Base-by-base conservation (phyloP, 2,329 filamentous ascomycete species). In the Diaporthe citri region DNA sequence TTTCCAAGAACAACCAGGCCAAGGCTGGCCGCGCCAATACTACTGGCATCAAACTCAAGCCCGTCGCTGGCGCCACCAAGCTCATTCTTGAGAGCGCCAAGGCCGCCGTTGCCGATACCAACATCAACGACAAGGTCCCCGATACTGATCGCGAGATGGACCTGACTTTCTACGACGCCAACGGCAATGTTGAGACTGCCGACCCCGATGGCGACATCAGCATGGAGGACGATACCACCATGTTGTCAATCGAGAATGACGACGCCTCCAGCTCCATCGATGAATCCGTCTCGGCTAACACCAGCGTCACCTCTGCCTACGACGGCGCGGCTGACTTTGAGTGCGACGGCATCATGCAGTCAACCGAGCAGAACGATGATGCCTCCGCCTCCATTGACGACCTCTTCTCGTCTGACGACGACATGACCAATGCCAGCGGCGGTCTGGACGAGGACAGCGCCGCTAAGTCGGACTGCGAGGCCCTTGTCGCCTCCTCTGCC, bases 171-270 rank as follows among this genome's bases (percentile, higher is more conserved):
- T 56, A 64, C 17, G 71, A 64, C 48, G 12, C 25, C 31, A 34
- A 56, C 20, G 71, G 71, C 59, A 56, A 72, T 2, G 22, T 72
- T 22, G 71, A 72, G 71, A 64, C 48, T 28, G 31, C 48, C n/a
- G 69, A 71, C 55, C 28, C 3, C 13, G 55, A 71, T 41, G 69
- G 52, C 13, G 55, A 71, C 41, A 48, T 48, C 28, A 25, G 52
- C 67, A 59, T 57, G 52, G 39, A 71, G 39, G 67, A 71, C 20
- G 36, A 43, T 2, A 52, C 46, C 28, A 66, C 62, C 46, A 52
- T 52, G n/a, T 31, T 52, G 46, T 39, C 64, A 25, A 25, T 52
- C 15, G 46, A 52, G 22, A 7, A 67, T 20, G 64, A 51, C 8
- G 46, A 22, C 46, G 15, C 34, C 46, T 67, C 64, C 22, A 52